Percentiles rank a stretch among this genome's conserved stretches.
phyloP scores from a whole-genome alignment of 2,329 filamentous ascomycete species.

The Pseudophaeomoniella oleicola region DNA sequence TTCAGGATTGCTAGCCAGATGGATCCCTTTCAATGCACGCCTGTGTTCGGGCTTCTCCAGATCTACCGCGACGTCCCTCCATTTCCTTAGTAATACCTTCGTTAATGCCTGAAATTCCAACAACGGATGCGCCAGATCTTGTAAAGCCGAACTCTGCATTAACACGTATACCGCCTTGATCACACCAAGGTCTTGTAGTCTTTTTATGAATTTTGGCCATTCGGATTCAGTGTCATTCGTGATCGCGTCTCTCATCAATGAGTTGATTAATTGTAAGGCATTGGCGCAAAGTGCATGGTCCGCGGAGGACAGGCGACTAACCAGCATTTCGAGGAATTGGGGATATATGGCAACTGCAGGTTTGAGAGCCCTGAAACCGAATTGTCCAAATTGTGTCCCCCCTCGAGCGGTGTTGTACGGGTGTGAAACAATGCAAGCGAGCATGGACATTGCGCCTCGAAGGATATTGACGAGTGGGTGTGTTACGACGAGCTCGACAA shows the following conservation, averaged over 20 bases:
- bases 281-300: constrained; percentile 95
- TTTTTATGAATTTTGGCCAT: constrained; percentile 92
- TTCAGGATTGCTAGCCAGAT: constrained; percentile 66
- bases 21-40: constrained; percentile 69
- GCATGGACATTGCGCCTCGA: constrained; percentile 88
- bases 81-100: constrained; percentile 74
- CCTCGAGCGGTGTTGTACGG: constrained; percentile 45
- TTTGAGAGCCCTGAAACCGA: constrained; percentile 82
- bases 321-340: constrained; percentile 86
- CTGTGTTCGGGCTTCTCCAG: constrained; percentile 79
- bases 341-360: constrained; percentile 83
- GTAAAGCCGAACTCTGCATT: constrained; percentile 86
- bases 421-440: constrained; percentile 84
- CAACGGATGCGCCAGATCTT: constrained; percentile 78
- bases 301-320: constrained; percentile 79
- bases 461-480: constrained; percentile 96
- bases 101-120: constrained; percentile 88
- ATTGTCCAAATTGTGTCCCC: constrained; percentile 43
- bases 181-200: constrained; percentile 79
- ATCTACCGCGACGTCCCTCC: constrained; percentile 74
- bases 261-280: constrained; percentile 87
- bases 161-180: constrained; percentile 83
- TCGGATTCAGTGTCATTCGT: constrained; percentile 64
- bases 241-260: constrained; percentile 81
- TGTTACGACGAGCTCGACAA: constrained; percentile 85